Percentiles rank a stretch among this genome's conserved stretches.
Evolutionary conservation across 805 yeast genomes (phyloP).

Genomic region (Scheffersomyces amazonensis): DNA sequence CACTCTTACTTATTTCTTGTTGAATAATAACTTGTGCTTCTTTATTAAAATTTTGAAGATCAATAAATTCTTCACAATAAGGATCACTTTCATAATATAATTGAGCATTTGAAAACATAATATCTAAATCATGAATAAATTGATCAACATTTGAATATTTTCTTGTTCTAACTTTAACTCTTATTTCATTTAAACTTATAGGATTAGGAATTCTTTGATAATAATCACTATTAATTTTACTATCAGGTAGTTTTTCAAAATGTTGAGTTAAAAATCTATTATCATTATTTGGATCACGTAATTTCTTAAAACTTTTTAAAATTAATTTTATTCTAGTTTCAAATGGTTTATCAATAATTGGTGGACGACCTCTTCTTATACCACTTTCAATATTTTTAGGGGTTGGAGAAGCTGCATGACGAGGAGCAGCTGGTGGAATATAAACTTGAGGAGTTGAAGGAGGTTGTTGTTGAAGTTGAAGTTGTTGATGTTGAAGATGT

Average conservation of each 20-base stretch:
- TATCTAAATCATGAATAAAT: slow-evolving; percentile 73
- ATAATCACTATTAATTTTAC: slow-evolving; percentile 51
- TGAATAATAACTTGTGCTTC: slow-evolving; percentile 57
- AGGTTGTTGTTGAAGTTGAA: background rate
- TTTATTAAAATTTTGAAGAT: slow-evolving; percentile 61
- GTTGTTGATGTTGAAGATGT: background rate
- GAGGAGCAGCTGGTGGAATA: background rate
- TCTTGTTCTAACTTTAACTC: slow-evolving; percentile 81
- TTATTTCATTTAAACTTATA: slow-evolving; percentile 67
- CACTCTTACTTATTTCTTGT: slow-evolving; percentile 77
- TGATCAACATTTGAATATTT: slow-evolving; percentile 73
- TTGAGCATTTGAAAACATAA: slow-evolving; percentile 74
- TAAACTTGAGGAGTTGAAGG: slow-evolving; percentile 1
- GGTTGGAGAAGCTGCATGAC: background rate
- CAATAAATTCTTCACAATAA: slow-evolving; percentile 55
- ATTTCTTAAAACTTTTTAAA: slow-evolving; percentile 75
- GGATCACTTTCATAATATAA: slow-evolving; percentile 51
- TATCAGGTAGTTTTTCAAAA: slow-evolving; percentile 83
- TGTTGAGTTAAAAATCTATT: slow-evolving; percentile 52
- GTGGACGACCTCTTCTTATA: slow-evolving; percentile 84
- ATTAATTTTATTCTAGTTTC: slow-evolving; percentile 90
- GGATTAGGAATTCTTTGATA: slow-evolving; percentile 56
- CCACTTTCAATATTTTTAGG: slow-evolving; percentile 34
- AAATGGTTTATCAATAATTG: slow-evolving; percentile 85
- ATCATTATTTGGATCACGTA: slow-evolving; percentile 48